Evolutionary conservation across 768 basidiomycete species (phyloP), one percentile per base, ranked within the genome.

Genomic region (Russula brevipes): DNA sequence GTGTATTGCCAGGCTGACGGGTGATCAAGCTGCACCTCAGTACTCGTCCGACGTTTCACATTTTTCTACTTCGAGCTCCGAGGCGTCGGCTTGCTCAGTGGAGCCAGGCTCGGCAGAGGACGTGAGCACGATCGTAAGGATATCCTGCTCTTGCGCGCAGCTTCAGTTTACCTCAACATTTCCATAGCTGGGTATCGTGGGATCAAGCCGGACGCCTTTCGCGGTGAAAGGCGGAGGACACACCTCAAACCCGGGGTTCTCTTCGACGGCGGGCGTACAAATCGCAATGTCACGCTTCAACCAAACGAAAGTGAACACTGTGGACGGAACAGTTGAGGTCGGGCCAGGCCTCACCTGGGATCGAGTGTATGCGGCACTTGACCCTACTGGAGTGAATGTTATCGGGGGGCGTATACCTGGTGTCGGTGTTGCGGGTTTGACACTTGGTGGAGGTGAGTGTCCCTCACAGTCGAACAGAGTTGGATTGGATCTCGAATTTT

Each of bases 51-150:
- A 69, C 45, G 44, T 53, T 6, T 19, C 31, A 19, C 55, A 57
- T 19, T 9, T 45, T 4, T 57, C 67, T 0, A 7, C 16, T 9
- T 65, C 68, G 1, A 67, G 61, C 17, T 39, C 45, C 5, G 8
- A 66, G 46, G 30, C 11, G 2, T 58, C 65, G 8, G 33, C 35
- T 4, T 68, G 67, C 55, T 66, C 65, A 0, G 67, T 68, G 10
- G 67, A 68, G 51, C 67, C 67, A 1, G 65, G 65, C 7, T 63
- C 54, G 2, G 55, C 65, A 1, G 61, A 58, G 17, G 67, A 68
- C 19, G 61, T 66, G 33, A 58, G 65, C 38, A 41, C 36, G 35
- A 61, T 68, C 14, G 66, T 67, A 45, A 4, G 66, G 12, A 0
- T 35, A 9, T 11, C 11, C 35, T 36, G 5, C 70, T 19, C 65